phyloP scores from a whole-genome alignment of 2,329 filamentous ascomycete genomes.

The Monosporascus sp. region DNA sequence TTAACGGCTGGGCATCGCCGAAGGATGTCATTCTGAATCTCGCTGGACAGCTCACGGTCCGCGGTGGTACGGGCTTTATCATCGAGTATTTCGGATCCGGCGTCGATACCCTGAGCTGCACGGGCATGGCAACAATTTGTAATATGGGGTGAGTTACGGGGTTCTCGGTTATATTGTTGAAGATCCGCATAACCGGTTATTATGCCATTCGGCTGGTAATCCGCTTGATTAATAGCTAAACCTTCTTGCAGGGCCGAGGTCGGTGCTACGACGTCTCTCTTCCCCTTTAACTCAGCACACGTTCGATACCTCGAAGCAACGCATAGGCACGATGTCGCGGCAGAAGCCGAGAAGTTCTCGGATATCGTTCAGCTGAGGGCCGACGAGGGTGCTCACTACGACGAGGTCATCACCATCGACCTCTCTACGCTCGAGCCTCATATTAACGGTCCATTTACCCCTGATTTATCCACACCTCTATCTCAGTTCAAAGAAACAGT shows the following conservation, averaged over 20 bases:
- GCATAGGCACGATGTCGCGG: conserved; percentile 67
- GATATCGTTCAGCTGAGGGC: conserved; percentile 60
- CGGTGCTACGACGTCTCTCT: conserved; percentile 90
- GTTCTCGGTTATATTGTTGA: too few species aligned
- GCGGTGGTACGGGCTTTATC: conserved; percentile 89
- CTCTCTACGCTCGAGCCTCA: conserved; percentile 87
- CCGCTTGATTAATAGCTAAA: too few species aligned
- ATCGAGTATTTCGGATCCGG: conserved; percentile 93
- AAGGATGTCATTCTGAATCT: conserved; percentile 94
- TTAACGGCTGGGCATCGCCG: conserved; percentile 86
- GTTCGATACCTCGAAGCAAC: conserved; percentile 83
- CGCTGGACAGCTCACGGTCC: conserved; percentile 83
- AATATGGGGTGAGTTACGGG: conserved; percentile 62
- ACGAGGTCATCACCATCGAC: conserved; percentile 86
- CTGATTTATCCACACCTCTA: conserved; percentile 87
- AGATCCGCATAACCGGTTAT: too few species aligned
- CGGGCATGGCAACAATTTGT: conserved; percentile 86
- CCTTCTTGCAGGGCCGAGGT: conserved; percentile 55
- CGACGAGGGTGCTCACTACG: conserved; percentile 79
- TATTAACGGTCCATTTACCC: conserved; percentile 95
- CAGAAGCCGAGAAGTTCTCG: conserved; percentile 52
- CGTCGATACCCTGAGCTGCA: conserved; percentile 82
- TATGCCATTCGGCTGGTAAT: too few species aligned
- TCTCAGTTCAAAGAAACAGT: conserved; percentile 86
- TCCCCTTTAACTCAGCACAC: conserved; percentile 84